Conservation (phyloP, 1,284 basidiomycete species). For the Ganoderma lucidum region DNA sequence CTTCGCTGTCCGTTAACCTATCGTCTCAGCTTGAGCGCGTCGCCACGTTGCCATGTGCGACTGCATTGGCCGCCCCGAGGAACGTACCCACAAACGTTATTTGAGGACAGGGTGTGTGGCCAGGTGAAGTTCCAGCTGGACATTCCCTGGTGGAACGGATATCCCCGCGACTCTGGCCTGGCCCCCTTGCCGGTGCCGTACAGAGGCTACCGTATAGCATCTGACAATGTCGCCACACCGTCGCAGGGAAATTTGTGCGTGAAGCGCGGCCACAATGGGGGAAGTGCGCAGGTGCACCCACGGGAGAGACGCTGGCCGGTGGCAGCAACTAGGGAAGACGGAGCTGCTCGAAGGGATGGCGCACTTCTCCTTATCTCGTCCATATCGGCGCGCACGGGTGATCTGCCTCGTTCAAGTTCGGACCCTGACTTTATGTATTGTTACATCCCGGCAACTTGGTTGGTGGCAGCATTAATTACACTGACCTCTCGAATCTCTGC, state of each 20-base stretch:
- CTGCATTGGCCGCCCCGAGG: background rate
- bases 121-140: background rate
- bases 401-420: background rate
- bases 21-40: background rate
- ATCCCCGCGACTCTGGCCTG: background rate
- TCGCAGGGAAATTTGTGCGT: background rate
- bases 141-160: background rate
- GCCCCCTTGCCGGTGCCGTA: background rate
- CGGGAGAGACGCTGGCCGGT: background rate
- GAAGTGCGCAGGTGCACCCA: constrained; percentile 1
- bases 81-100: background rate
- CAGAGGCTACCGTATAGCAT: background rate
- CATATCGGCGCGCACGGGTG: background rate
- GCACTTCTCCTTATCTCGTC: constrained; percentile 2
- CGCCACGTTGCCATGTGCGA: background rate
- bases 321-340: background rate
- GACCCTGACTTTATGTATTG: background rate
- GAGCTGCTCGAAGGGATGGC: background rate
- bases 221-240: background rate
- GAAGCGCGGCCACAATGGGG: background rate
- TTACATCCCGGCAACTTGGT: background rate
- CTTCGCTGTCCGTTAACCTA: constrained; percentile 3
- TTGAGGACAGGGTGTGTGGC: background rate
- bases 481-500: background rate
- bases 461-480: background rate